Conservation (phyloP, 306 rosid genomes). For the Prunus kanzakura region DNA sequence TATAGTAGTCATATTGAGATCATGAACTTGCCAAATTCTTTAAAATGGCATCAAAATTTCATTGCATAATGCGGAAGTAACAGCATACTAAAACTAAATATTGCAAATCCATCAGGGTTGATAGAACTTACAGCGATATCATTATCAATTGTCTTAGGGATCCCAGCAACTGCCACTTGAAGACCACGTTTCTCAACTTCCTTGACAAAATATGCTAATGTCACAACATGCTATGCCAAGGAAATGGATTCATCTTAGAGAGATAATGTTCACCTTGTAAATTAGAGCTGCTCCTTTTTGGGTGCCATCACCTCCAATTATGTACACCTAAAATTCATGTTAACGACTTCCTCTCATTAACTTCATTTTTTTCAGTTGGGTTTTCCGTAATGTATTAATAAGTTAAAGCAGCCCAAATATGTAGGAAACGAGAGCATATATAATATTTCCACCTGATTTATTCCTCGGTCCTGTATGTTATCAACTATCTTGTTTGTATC, state of each 20-base stretch:
- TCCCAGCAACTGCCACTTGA: constrained; percentile 91
- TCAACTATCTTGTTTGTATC: constrained; percentile 94
- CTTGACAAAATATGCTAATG: constrained; percentile 47
- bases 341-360: constrained; percentile 10
- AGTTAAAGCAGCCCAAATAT: constrained; percentile 8
- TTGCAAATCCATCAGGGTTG: constrained; percentile 3
- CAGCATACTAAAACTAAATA: background rate
- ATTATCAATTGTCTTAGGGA: constrained; percentile 93
- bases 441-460: constrained; percentile 67
- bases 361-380: background rate
- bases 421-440: constrained; percentile 16
- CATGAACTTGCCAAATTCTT: background rate
- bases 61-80: background rate
- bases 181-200: constrained; percentile 92
- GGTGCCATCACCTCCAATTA: constrained; percentile 97
- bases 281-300: constrained; percentile 86
- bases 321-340: constrained; percentile 59
- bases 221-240: constrained; percentile 29
- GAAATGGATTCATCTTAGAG: constrained; percentile 14
- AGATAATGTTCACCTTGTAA: constrained; percentile 58
- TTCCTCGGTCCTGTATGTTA: constrained; percentile 83
- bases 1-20: background rate
- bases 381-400: background rate
- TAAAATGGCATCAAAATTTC: background rate
- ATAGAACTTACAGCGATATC: constrained; percentile 81